A percentile compares a stretch with the other conserved stretches of the same genome.
These are phyloP conservation scores for Fusarium graminum DNA, from an alignment of 2,329 filamentous ascomycete species.

Conservation along the genomic window DNA sequence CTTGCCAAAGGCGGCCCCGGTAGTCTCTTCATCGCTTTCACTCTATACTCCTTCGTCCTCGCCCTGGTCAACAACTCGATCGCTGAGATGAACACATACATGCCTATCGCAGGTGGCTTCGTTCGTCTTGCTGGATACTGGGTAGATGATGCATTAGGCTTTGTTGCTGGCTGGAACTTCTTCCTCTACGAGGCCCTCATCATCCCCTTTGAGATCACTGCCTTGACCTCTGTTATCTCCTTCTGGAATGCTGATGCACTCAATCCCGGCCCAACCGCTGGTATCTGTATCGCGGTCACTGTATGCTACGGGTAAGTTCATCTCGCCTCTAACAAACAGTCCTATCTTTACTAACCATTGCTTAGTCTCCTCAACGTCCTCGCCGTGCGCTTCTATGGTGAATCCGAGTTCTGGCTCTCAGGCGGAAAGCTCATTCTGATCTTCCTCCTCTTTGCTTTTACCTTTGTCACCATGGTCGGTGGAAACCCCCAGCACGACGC, in stretches of 20 bases:
- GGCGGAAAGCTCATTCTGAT: slow-evolving; percentile 57
- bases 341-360: slow-evolving; percentile 1
- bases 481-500: slow-evolving; percentile 68
- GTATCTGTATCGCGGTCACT: slow-evolving; percentile 60
- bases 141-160: slow-evolving; percentile 38
- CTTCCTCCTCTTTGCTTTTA: slow-evolving; percentile 67
- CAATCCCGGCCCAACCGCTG: slow-evolving; percentile 55
- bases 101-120: slow-evolving; percentile 38
- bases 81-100: slow-evolving; percentile 41
- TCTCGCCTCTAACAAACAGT: too few species aligned
- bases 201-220: slow-evolving; percentile 66
- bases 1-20: slow-evolving; percentile 37
- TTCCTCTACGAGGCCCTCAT: slow-evolving; percentile 60
- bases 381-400: slow-evolving; percentile 59
- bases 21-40: slow-evolving; percentile 33
- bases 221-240: slow-evolving; percentile 62
- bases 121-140: slow-evolving; percentile 37
- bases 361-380: slow-evolving; percentile 55
- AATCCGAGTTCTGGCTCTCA: slow-evolving; percentile 62
- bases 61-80: slow-evolving; percentile 40
- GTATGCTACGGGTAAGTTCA: slow-evolving; percentile 54
- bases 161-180: slow-evolving; percentile 41
- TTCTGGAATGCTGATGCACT: slow-evolving; percentile 61
- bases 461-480: slow-evolving; percentile 71
- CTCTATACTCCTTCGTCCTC: slow-evolving; percentile 31